These are phyloP conservation scores for Cadophora gregata DNA, from an alignment of 2,329 filamentous ascomycete species.

Conservation along the genomic window DNA sequence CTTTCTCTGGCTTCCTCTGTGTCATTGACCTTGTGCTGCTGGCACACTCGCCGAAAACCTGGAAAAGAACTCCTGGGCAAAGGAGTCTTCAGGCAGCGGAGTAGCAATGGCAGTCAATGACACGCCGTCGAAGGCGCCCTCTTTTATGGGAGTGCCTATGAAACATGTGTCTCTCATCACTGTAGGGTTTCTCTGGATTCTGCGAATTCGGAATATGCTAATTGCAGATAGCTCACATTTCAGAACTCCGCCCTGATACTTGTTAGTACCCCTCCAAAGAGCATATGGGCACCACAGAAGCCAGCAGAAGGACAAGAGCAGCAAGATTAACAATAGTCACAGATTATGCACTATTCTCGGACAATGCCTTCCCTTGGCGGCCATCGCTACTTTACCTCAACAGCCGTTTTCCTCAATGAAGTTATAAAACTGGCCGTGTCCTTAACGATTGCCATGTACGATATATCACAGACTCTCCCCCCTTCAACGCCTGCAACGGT, in stretches of 20 bases:
- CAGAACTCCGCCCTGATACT: conserved; percentile 82
- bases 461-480: conserved; percentile 78
- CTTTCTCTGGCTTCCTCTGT: neutral
- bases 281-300: conserved; percentile 15
- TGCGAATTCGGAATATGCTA: conserved; percentile 38
- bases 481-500: conserved; percentile 81
- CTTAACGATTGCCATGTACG: conserved; percentile 85
- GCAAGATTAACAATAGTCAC: conserved; percentile 32
- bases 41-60: neutral
- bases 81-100: no score
- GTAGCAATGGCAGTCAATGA: conserved; percentile 34
- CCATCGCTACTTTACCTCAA: conserved; percentile 91
- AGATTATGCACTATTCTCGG: conserved; percentile 94
- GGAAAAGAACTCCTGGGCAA: conserved; percentile 14
- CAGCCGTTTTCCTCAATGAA: conserved; percentile 92
- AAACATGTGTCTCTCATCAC: conserved; percentile 72
- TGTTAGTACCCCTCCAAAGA: conserved; percentile 49
- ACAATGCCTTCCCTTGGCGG: conserved; percentile 86
- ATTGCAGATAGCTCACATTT: conserved; percentile 67
- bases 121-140: conserved; percentile 34
- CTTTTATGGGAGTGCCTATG: conserved; percentile 63
- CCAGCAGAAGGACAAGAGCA: conserved; percentile 7
- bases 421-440: conserved; percentile 88
- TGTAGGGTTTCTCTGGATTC: conserved; percentile 50
- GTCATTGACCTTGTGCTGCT: neutral